Conservation (phyloP, 2,329 filamentous ascomycete genomes). For the Pestalotiopsis sp. region DNA sequence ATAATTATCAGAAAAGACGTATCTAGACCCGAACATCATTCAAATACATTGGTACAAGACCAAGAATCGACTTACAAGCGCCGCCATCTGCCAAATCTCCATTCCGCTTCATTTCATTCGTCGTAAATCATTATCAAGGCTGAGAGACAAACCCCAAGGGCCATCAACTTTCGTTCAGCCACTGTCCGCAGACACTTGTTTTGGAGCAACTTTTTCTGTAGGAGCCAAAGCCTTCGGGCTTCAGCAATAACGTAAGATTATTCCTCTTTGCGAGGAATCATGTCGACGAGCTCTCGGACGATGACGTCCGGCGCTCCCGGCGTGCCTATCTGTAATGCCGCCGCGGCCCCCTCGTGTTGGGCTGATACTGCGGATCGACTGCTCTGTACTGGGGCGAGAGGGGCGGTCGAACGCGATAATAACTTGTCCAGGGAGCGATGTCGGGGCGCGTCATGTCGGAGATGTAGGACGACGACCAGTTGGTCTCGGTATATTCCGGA, state of each 20-base stretch:
- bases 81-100: neutral
- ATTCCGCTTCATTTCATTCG: neutral
- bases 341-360: neutral
- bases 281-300: neutral
- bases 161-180: neutral
- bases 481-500: constrained; percentile 6
- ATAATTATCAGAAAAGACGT: neutral
- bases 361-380: neutral
- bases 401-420: neutral
- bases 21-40: neutral
- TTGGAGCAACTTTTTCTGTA: neutral
- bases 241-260: neutral
- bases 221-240: neutral
- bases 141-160: neutral
- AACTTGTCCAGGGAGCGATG: neutral
- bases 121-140: neutral
- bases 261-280: neutral
- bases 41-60: neutral
- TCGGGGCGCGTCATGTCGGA: neutral
- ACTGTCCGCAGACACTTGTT: neutral
- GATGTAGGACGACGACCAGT: neutral
- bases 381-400: neutral
- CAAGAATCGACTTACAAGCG: neutral
- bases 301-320: neutral
- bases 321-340: neutral